phyloP scores from a whole-genome alignment of 805 yeast genomes.

The Kodamaea laetipori region DNA sequence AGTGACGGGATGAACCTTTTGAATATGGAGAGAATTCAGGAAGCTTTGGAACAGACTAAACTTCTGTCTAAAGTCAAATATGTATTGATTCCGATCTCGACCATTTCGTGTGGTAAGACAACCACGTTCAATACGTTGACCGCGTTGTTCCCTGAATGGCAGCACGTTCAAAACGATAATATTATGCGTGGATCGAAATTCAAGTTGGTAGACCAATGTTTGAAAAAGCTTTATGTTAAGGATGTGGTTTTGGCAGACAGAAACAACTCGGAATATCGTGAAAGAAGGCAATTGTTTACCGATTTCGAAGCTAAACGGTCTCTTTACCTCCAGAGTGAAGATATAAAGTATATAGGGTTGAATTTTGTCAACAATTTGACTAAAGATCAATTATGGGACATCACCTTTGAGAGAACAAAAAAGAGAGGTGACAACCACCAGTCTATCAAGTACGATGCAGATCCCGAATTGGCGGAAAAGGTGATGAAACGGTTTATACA shows the following conservation, averaged over 20 bases:
- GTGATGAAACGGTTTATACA: constrained; percentile 76
- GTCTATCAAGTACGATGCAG: constrained; percentile 61
- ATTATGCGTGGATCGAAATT: constrained; percentile 49
- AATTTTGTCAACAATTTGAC: constrained; percentile 52
- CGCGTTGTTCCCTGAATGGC: constrained; percentile 56
- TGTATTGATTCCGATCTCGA: constrained; percentile 79
- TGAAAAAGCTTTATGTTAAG: constrained; percentile 32
- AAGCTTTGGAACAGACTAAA: constrained; percentile 22
- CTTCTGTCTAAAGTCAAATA: constrained; percentile 7
- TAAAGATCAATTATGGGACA: constrained; percentile 42
- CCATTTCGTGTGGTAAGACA: constrained; percentile 94
- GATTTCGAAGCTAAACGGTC: constrained; percentile 41
- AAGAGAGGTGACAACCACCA: constrained; percentile 87
- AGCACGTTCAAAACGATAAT: constrained; percentile 81
- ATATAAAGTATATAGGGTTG: constrained; percentile 57
- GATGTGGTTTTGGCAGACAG: constrained; percentile 74
- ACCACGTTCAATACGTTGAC: constrained; percentile 67
- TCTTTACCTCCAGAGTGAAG: constrained; percentile 35
- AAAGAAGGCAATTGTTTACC: constrained; percentile 65
- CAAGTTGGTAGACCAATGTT: constrained; percentile 49
- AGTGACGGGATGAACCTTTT: constrained; percentile 62
- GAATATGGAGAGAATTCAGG: constrained; percentile 45
- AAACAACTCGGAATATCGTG: constrained; percentile 74
- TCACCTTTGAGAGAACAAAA: constrained; percentile 62
- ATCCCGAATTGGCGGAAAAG: constrained; percentile 50